Conservation (phyloP, 208 protist genomes). For the Trypanosoma cruzi region DNA sequence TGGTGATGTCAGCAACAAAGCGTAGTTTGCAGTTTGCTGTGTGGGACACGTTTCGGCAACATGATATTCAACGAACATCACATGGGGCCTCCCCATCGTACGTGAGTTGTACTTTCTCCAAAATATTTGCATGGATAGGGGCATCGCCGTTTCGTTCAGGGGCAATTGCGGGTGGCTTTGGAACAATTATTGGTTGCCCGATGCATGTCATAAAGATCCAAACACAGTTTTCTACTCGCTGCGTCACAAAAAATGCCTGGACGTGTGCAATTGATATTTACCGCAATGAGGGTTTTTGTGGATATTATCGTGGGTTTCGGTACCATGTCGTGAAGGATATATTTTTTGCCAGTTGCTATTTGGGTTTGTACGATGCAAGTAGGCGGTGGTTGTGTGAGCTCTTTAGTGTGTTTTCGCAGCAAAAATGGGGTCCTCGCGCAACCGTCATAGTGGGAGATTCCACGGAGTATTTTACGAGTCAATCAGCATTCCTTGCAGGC, state of each 20-base stretch:
- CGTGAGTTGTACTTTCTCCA: not conserved
- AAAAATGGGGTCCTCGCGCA: not conserved
- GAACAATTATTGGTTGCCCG: conserved; percentile 85
- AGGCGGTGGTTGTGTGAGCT: conserved; percentile 7
- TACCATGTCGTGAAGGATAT: conserved; percentile 78
- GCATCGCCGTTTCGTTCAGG: conserved; percentile 65
- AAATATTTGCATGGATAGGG: conserved; percentile 27
- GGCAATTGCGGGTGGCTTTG: conserved; percentile 70
- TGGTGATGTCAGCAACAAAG: conserved; percentile 82
- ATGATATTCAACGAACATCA: not conserved
- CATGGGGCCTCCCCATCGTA: not conserved
- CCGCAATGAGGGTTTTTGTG: conserved; percentile 49
- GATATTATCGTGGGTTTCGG: conserved; percentile 82
- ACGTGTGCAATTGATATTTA: conserved; percentile 68
- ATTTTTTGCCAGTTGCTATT: conserved; percentile 73
- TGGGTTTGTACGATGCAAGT: conserved; percentile 70
- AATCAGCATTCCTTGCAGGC: conserved; percentile 59
- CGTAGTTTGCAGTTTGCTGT: conserved; percentile 87
- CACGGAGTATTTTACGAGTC: conserved; percentile 9
- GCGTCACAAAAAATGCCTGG: conserved; percentile 69
- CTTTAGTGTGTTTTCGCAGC: not conserved
- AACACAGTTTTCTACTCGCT: conserved; percentile 68
- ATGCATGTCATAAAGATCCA: conserved; percentile 92
- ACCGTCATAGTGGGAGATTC: not conserved
- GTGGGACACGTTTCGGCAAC: conserved; percentile 63